phyloP scores from a whole-genome alignment of 257 asterid genomes.

The Handroanthus guayacan region DNA sequence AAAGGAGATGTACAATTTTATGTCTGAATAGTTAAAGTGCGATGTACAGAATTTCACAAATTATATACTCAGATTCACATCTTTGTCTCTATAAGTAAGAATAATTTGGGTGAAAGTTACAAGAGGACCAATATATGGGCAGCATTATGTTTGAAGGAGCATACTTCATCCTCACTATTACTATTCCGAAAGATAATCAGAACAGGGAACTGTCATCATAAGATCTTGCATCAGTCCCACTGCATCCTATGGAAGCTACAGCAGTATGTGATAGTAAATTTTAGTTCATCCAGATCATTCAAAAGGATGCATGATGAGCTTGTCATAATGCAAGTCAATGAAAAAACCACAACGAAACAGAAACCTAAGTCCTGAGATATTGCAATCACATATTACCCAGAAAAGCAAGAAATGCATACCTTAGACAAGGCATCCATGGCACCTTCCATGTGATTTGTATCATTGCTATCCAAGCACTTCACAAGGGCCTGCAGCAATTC shows the following conservation, averaged over 20 bases:
- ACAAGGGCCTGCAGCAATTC: slow-evolving; percentile 86
- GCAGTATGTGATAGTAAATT: background rate
- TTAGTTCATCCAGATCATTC: slow-evolving; percentile 17
- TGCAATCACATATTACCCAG: background rate
- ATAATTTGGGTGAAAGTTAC: background rate
- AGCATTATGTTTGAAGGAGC: background rate
- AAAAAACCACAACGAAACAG: slow-evolving; percentile 7
- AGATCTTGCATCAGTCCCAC: slow-evolving; percentile 18
- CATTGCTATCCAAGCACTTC: slow-evolving; percentile 93
- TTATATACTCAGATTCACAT: background rate
- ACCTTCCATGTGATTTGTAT: slow-evolving; percentile 90
- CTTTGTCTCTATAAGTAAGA: slow-evolving; percentile 1
- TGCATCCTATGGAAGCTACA: slow-evolving; percentile 3
- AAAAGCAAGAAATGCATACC: slow-evolving; percentile 50
- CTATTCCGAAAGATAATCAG: background rate
- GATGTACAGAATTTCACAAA: background rate
- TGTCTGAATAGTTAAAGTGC: background rate
- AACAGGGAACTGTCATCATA: slow-evolving; percentile 17
- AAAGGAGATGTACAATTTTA: slow-evolving; percentile 10
- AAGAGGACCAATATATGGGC: background rate
- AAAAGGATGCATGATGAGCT: slow-evolving; percentile 14
- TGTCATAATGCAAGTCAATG: background rate
- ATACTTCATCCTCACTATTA: background rate
- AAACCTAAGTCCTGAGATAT: background rate
- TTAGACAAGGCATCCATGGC: slow-evolving; percentile 99